These are phyloP conservation scores for Porcisia deanei DNA, from an alignment of 208 protist species.

Conservation along the genomic window DNA sequence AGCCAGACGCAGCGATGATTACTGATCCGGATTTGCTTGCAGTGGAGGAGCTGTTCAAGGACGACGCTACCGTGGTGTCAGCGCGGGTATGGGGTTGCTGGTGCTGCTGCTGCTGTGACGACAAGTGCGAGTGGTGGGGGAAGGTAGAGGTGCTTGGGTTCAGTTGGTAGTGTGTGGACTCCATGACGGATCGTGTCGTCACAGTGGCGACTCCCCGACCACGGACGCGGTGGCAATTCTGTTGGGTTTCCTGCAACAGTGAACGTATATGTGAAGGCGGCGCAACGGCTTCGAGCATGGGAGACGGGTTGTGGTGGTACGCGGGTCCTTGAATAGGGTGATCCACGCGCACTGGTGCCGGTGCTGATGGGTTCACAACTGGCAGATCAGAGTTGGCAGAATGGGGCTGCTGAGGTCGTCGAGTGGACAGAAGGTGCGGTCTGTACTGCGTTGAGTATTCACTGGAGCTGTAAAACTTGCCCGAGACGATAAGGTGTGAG, in stretches of 20 bases:
- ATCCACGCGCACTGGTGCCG: not conserved
- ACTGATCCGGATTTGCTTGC: slow-evolving; percentile 10
- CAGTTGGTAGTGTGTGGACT: not conserved
- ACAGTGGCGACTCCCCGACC: not conserved
- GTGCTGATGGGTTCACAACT: not conserved
- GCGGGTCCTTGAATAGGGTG: not conserved
- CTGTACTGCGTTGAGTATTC: not conserved
- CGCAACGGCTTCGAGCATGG: not conserved
- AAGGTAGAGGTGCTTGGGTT: not conserved
- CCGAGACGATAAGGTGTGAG: not conserved
- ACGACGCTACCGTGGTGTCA: slow-evolving; percentile 20
- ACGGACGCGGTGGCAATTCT: not conserved
- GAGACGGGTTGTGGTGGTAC: not conserved
- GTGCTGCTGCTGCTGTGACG: slow-evolving; percentile 13
- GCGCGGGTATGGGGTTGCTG: slow-evolving; percentile 16
- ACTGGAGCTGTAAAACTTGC: not conserved
- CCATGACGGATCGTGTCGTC: not conserved
- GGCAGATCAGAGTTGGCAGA: not conserved
- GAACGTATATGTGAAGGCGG: not conserved
- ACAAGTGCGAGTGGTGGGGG: slow-evolving; percentile 1
- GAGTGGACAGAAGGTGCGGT: not conserved
- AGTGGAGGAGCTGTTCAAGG: slow-evolving; percentile 17
- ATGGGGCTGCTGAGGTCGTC: not conserved
- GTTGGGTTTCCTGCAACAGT: not conserved
- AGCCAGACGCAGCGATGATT: not conserved